Base-by-base conservation (phyloP, 148 eudicot species). In the Amaranthus cruentus region DNA sequence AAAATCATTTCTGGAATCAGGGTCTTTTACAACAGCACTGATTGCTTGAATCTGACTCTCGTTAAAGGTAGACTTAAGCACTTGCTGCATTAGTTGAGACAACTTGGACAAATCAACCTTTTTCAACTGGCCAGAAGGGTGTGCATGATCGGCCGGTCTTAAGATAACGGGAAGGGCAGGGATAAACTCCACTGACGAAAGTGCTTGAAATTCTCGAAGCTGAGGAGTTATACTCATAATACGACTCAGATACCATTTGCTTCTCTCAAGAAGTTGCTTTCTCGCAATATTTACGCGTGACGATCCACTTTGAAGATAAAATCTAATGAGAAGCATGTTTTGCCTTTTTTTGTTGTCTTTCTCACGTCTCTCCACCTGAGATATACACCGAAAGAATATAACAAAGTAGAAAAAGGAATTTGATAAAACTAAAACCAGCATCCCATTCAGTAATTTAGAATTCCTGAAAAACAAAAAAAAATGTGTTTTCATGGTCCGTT, bases 11-110 rank as follows among this genome's bases (percentile, higher is more conserved):
- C 70, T 78, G 69, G 80, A 83, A 81, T 81, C 84, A 67, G 86
- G 72, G 53, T 86, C 48, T 79, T 84, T 83, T 79, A 78, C 73
- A 70, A 87, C 88, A 85, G 83, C 73, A 78, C 86, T 80, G 73
- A 96, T 89, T 75, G 99, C 99, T 85, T 85, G 92, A 83, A 96
- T 84, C 85, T 96, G 99, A 86, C 96, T 88, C 58, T 73, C 90
- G 81, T 96, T 96, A 78, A 82, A 96, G 73, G 88, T 85, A 12
- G 91, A 86, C 68, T 74, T 79, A 43, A 96, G 82, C 64, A 84
- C 85, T 70, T 83, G 83, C 81, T 83, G 96, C 89, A 96, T 76
- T 63, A 92, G 79, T 55, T 78, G 88, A 18, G 99, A 76, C 73
- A 96, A 75, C 80, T 78, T 87, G 63, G 79, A 78, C 68, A 90